A percentile compares a stretch with the other conserved stretches of the same genome.
Evolutionary conservation across 306 rosid species (phyloP).

Genomic region (Glycine soja): DNA sequence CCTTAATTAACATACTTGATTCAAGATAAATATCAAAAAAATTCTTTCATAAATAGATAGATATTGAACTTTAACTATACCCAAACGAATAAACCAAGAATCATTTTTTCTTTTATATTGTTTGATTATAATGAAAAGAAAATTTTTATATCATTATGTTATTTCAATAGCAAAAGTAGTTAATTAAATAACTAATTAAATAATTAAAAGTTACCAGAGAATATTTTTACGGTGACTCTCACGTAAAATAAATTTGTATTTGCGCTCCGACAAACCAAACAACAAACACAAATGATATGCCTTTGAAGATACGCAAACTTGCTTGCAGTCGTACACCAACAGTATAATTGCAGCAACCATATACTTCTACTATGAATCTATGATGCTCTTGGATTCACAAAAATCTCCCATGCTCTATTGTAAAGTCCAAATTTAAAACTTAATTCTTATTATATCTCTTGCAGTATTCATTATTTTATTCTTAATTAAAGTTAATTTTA

Average conservation of each 20-base stretch:
- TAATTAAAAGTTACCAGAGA: background rate
- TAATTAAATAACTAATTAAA: no score
- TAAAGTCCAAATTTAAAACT: no score
- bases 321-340: background rate
- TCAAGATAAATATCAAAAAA: no score
- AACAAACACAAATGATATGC: background rate
- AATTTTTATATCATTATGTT: no score
- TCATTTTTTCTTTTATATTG: background rate
- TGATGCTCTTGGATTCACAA: background rate
- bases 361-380: background rate
- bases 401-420: background rate
- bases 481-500: no score
- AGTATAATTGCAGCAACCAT: background rate
- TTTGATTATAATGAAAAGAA: no score
- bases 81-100: background rate
- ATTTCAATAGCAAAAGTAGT: no score
- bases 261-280: background rate
- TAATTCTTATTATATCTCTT: no score
- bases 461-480: no score
- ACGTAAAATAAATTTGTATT: background rate
- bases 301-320: slow-evolving; percentile 6
- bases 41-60: background rate
- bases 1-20: background rate
- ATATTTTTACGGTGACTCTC: background rate
- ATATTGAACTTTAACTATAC: background rate